phyloP scores from a whole-genome alignment of 208 protist species.

The Trypanosoma melophagium region DNA sequence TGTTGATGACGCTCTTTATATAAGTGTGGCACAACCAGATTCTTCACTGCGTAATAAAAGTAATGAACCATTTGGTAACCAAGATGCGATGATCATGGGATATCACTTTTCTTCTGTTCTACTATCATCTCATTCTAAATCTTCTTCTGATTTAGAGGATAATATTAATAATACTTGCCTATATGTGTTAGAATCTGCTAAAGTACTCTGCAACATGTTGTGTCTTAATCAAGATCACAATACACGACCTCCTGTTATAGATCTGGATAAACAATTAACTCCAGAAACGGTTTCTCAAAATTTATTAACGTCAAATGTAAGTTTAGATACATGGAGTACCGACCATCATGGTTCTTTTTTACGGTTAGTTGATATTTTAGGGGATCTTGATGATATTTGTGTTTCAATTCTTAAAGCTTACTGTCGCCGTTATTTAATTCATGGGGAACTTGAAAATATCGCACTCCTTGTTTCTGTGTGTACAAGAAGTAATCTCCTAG shows the following conservation, averaged over 20 bases:
- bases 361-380: conserved; percentile 17
- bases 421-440: conserved; percentile 25
- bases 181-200: conserved; percentile 10
- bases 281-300: neutral
- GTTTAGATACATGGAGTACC: conserved; percentile 4
- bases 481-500: conserved; percentile 9
- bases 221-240: conserved; percentile 18
- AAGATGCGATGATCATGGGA: neutral
- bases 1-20: conserved; percentile 19
- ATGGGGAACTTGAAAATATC: conserved; percentile 18
- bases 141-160: too few species aligned
- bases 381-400: conserved; percentile 18
- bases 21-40: conserved; percentile 1
- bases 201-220: conserved; percentile 11
- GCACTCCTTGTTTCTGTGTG: conserved; percentile 10
- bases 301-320: neutral
- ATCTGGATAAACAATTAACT: neutral
- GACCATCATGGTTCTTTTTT: conserved; percentile 19
- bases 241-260: conserved; percentile 8
- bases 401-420: conserved; percentile 17
- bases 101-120: conserved; percentile 16
- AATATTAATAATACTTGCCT: neutral
- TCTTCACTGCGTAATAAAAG: conserved; percentile 8
- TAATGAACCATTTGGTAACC: conserved; percentile 2
- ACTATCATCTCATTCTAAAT: neutral